Evolutionary conservation across 805 yeast genomes (phyloP), one percentile per base, ranked within the genome.

Genomic region (Suhomyces sp.): DNA sequence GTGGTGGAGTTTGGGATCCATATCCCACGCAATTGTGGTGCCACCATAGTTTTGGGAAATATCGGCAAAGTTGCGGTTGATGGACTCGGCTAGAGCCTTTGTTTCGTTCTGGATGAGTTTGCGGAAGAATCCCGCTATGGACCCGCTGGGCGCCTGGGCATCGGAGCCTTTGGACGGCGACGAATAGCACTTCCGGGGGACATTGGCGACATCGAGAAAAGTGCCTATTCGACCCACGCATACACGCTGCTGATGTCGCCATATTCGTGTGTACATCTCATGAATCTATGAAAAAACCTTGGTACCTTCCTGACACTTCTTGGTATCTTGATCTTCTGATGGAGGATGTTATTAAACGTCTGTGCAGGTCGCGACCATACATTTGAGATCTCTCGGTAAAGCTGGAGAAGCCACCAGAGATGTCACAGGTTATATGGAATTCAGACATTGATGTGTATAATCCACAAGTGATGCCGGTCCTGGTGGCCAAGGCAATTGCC

Each of bases 391-490:
- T 13, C 17, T 31, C 35, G 35, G 2, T 31, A 31, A 9, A 31
- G 35, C 17, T 31, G 9, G 15, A 17, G 41, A 4, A 37, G 19
- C 17, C 40, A 37, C 13, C 41, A 37, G 22, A 17, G n/a, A 74
- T 75, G 79, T 72, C 79, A 13, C 76, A 71, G 53, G 78, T 75
- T 49, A 64, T 75, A 52, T 75, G 79, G 79, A 75, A 75, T 59
- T 57, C 75, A 17, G 79, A 75, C 60, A 75, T 75, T 35, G 78
- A 75, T 54, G 78, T 74, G 21, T 75, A 75, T 53, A 68, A 75
- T 52, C 61, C 63, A 53, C 43, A 57, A 20, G 67, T 65, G 15
- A 75, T 75, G 20, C 78, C 79, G 5, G 31, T 68, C 6, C 64
- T 67, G 53, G 72, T 75, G 20, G 78, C 79, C 4, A 58, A 59